Conservation (phyloP, 2,329 filamentous ascomycete genomes). For the Nigrograna mackinnonii region DNA sequence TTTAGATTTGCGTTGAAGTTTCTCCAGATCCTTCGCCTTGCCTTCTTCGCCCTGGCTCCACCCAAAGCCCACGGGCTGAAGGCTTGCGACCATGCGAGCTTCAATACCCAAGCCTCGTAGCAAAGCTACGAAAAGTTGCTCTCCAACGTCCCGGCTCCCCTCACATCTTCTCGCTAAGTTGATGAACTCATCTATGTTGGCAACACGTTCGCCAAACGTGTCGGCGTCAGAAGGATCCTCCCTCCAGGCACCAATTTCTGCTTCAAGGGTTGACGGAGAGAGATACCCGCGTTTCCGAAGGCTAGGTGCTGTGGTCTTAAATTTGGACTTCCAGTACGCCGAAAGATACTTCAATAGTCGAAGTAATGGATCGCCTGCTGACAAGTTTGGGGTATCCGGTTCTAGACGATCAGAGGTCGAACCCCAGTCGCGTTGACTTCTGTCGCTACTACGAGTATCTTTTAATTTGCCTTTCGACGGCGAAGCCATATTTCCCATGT, state of each 20-base stretch:
- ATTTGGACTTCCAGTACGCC: slow-evolving; percentile 87
- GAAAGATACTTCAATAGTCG: slow-evolving; percentile 75
- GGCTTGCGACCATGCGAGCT: slow-evolving; percentile 77
- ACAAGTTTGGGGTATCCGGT: slow-evolving; percentile 73
- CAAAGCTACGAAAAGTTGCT: slow-evolving; percentile 87
- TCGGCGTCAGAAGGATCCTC: slow-evolving; percentile 64
- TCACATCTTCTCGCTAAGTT: slow-evolving; percentile 68
- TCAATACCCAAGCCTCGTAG: slow-evolving; percentile 81
- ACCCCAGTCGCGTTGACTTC: slow-evolving; percentile 70
- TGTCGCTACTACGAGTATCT: slow-evolving; percentile 43
- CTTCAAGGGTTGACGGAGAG: slow-evolving; percentile 72
- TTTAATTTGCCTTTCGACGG: slow-evolving; percentile 18
- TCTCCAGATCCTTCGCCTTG: slow-evolving; percentile 29
- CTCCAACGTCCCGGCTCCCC: slow-evolving; percentile 85
- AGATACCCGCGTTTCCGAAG: slow-evolving; percentile 91
- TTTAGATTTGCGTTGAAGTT: slow-evolving; percentile 15
- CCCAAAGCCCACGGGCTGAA: slow-evolving; percentile 87
- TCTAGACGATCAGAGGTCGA: slow-evolving; percentile 70
- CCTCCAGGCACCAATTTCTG: slow-evolving; percentile 72
- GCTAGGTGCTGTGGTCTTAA: slow-evolving; percentile 75
- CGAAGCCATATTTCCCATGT: slow-evolving; percentile 16
- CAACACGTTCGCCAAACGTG: slow-evolving; percentile 76
- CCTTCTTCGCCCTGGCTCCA: slow-evolving; percentile 86
- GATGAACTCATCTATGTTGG: slow-evolving; percentile 69
- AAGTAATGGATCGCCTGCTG: slow-evolving; percentile 79